Evolutionary conservation across 805 yeast genomes (phyloP).

Genomic region (Candida silvicultrix): DNA sequence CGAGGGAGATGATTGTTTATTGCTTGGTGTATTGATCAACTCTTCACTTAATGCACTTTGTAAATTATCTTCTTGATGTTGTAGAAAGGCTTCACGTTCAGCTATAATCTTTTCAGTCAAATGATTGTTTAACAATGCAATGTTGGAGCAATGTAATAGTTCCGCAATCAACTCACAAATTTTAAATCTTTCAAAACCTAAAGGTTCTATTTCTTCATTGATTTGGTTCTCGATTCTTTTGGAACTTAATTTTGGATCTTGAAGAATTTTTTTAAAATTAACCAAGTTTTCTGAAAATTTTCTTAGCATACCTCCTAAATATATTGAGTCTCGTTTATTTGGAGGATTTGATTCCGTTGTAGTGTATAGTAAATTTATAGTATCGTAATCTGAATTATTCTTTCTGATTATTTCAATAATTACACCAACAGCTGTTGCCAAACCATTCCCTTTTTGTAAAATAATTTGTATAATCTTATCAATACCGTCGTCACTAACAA

Average conservation of each 20-base stretch:
- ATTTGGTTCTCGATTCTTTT: slow-evolving; percentile 34
- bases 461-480: slow-evolving; percentile 64
- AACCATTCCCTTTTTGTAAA: slow-evolving; percentile 64
- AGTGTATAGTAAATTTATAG: slow-evolving; percentile 68
- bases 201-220: slow-evolving; percentile 61
- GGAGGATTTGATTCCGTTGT: slow-evolving; percentile 84
- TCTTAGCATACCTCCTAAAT: slow-evolving; percentile 73
- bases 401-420: slow-evolving; percentile 91
- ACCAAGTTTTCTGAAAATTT: slow-evolving; percentile 60
- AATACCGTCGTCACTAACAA: slow-evolving; percentile 65
- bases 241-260: slow-evolving; percentile 10
- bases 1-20: neutral
- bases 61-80: slow-evolving; percentile 17
- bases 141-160: slow-evolving; percentile 89
- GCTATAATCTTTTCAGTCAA: slow-evolving; percentile 60
- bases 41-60: slow-evolving; percentile 24
- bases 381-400: slow-evolving; percentile 93
- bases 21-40: slow-evolving; percentile 3
- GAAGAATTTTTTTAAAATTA: slow-evolving; percentile 47
- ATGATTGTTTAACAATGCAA: slow-evolving; percentile 81
- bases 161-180: slow-evolving; percentile 93
- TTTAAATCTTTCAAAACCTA: slow-evolving; percentile 91
- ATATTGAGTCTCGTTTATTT: slow-evolving; percentile 82
- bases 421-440: slow-evolving; percentile 87
- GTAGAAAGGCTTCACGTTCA: slow-evolving; percentile 65